Evolutionary conservation across 1,139 yeast species (phyloP), one percentile per base, ranked within the genome.

Genomic region (Yamadazyma membranifaciens): DNA sequence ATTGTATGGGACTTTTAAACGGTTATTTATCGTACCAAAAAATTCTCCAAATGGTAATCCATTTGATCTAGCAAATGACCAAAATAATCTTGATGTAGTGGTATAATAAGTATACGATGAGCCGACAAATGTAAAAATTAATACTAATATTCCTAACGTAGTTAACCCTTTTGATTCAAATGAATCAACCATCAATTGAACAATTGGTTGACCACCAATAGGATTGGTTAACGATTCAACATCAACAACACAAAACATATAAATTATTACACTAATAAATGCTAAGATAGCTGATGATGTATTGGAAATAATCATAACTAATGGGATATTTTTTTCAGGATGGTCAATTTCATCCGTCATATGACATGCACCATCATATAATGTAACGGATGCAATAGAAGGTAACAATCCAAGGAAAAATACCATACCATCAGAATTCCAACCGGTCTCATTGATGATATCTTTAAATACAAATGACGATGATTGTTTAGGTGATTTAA

Each of bases 301-400:
- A 33, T 59, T 59, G 24, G 62, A 50, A 25, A 57, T 56, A 14
- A 58, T 49, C 62, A 61, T 57, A 3, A 59, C 65, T 37, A 55
- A 51, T 1, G 66, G 66, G 10, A 62, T 52, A 27, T 60, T 55
- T 37, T 46, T 51, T 42, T 58, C 62, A 2, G 66, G 65, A 7
- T 50, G 39, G 10, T 54, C 58, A 31, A 60, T 54, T 43, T 61
- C 65, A 40, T 60, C 63, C 3, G 65, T 61, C 60, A 59, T 57
- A 47, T 61, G 65, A 30, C 60, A 56, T 12, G 65, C 62, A 7
- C 64, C 62, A 44, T 61, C 66, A 37, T 52, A 60, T 34, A 61
- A 44, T 6, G 55, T 42, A 6, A 61, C 58, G 15, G 56, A 54
- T 13, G 65, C 62, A 40, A 60, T 56, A 25, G 59, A 53, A 3